Base-by-base conservation (phyloP, 495 filamentous ascomycete genomes). In the Penicillium diatomitis region DNA sequence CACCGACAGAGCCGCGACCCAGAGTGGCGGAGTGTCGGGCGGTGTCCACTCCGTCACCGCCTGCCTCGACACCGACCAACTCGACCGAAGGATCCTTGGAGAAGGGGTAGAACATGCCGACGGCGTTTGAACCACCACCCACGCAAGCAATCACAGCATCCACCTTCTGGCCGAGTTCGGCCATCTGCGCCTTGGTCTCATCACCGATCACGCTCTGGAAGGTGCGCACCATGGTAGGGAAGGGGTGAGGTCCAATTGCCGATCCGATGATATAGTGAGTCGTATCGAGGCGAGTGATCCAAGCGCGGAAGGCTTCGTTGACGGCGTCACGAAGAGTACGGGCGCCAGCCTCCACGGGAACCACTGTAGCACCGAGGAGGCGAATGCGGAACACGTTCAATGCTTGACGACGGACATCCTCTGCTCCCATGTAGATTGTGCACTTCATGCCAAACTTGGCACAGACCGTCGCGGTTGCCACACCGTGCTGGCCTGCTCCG, bases 61-160 rank as follows among this genome's bases (percentile, higher is more conserved):
- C 92, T 8, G 91, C 91, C 71, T 97, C 92, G 4, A 98, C 90
- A 47, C 92, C 92, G 4, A 97, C 71, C 0, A 98, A 78, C 65
- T 88, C 87, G 48, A 98, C 92, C 54, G 73, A 80, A 1, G 78
- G 75, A 54, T 97, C 91, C 38, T 87, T 81, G 30, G 84, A 77
- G 75, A 98, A 98, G 12, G 92, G 92, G 62, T 94, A 89, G 72
- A 98, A 95, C 87, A 95, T 96, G 70, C 90, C 90, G 27, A 83
- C 81, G 7, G 90, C 89, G 60, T 95, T 96, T 56, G 78, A 85
- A 38, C 92, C 92, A 51, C 92, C 92, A 39, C 92, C 92, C 4
- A 98, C 92, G 55, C 92, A 98, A n/a, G 92, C 92, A n/a, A 98
- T 87, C 4, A 97, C 88, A 2, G 90, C 92, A 58, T 98, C 92